A percentile compares a stretch with the other conserved stretches of the same genome.
These are phyloP conservation scores for Trematosphaeria pertusa DNA, from an alignment of 2,329 filamentous ascomycete species.

Conservation along the genomic window DNA sequence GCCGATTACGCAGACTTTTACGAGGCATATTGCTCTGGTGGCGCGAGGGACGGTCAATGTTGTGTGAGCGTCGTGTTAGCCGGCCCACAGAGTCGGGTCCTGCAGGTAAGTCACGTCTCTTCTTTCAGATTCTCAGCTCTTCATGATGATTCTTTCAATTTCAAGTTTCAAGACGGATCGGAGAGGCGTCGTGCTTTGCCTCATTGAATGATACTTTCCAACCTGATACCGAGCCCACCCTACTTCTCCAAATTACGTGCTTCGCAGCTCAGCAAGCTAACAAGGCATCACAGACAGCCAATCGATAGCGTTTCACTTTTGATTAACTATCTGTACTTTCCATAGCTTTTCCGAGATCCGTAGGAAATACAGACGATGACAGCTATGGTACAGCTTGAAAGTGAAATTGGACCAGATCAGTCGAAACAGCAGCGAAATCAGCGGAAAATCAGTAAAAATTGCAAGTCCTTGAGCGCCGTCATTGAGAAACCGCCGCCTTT, in stretches of 20 bases:
- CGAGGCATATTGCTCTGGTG: no score
- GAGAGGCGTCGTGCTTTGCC: conserved; percentile 39
- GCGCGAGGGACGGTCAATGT: no score
- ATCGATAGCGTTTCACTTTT: conserved; percentile 10
- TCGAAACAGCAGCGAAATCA: conserved; percentile 6
- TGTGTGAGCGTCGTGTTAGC: no score
- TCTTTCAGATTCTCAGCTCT: no score
- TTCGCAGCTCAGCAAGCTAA: neutral
- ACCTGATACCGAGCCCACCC: conserved; percentile 7
- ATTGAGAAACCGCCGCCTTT: neutral
- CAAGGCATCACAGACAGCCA: conserved; percentile 10
- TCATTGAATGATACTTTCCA: conserved; percentile 35
- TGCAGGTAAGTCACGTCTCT: no score
- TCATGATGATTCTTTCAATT: conserved; percentile 38
- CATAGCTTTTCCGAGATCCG: conserved; percentile 8
- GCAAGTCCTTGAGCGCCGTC: neutral
- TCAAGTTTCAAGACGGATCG: conserved; percentile 48
- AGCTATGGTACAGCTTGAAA: conserved; percentile 20
- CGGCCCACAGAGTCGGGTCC: no score
- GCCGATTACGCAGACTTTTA: no score
- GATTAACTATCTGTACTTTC: conserved; percentile 11
- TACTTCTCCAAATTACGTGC: neutral
- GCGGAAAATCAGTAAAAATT: conserved; percentile 1
- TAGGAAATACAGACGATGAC: conserved; percentile 12
- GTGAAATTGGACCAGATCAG: conserved; percentile 3